These are phyloP conservation scores for Clarireedia sp. DNA, from an alignment of 2,329 filamentous ascomycete genomes.

Conservation along the genomic window DNA sequence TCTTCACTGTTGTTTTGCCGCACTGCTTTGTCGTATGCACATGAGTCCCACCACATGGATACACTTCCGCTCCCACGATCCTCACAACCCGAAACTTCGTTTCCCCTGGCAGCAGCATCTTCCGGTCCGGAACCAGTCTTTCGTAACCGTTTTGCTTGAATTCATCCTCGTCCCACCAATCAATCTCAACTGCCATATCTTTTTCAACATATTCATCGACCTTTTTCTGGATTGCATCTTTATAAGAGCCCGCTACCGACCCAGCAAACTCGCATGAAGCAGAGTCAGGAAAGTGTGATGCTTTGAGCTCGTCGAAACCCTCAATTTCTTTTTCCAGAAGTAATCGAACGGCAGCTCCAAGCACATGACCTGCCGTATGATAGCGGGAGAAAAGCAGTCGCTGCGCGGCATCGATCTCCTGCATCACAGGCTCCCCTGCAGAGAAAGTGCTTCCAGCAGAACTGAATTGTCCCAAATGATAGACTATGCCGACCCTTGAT, in stretches of 20 bases:
- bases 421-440: conserved; percentile 39
- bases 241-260: conserved; percentile 55
- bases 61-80: conserved; percentile 60
- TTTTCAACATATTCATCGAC: conserved; percentile 50
- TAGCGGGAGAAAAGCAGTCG: conserved; percentile 57
- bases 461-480: conserved; percentile 57
- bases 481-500: conserved; percentile 42
- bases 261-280: conserved; percentile 63
- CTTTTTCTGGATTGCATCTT: conserved; percentile 51
- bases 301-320: conserved; percentile 59
- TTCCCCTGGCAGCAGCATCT: conserved; percentile 35
- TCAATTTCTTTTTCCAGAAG: conserved; percentile 41
- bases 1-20: conserved; percentile 56
- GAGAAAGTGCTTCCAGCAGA: conserved; percentile 29
- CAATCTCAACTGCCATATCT: conserved; percentile 52
- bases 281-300: conserved; percentile 61
- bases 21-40: conserved; percentile 51
- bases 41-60: conserved; percentile 71
- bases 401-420: conserved; percentile 52
- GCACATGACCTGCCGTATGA: conserved; percentile 67
- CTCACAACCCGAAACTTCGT: conserved; percentile 56
- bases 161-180: conserved; percentile 60
- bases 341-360: conserved; percentile 58
- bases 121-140: conserved; percentile 45
- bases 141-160: conserved; percentile 47